Conservation (phyloP, 345 rosid genomes). For the Gossypium thurberi region DNA sequence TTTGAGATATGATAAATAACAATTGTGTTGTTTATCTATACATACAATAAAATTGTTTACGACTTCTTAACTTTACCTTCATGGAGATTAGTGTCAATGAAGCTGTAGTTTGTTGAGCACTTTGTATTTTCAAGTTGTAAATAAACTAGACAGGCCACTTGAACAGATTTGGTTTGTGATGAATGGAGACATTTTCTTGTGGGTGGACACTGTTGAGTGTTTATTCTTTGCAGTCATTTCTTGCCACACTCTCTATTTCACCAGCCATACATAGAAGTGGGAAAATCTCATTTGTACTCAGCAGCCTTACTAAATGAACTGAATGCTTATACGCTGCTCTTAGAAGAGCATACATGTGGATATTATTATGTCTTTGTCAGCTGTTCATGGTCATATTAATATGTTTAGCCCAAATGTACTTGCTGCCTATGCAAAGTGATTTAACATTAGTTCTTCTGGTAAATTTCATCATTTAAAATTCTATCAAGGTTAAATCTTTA, state of each 20-base stretch:
- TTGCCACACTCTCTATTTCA: not conserved
- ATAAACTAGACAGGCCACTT: not conserved
- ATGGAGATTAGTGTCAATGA: not conserved
- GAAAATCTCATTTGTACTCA: constrained; percentile 8
- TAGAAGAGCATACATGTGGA: not conserved
- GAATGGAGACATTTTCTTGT: not conserved
- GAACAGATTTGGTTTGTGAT: not conserved
- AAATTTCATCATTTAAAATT: not conserved
- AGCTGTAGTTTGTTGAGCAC: not conserved
- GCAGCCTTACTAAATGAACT: not conserved
- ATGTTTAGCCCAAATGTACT: not conserved
- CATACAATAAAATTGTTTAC: not conserved
- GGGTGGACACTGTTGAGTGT: not conserved
- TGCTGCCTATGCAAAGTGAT: not conserved
- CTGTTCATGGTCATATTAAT: constrained; percentile 5
- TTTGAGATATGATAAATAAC: constrained; percentile 19
- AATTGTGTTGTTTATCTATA: not conserved
- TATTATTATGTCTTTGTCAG: not conserved
- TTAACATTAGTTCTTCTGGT: not conserved
- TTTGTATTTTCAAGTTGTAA: not conserved
- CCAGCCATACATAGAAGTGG: not conserved
- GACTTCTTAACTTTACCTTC: not conserved
- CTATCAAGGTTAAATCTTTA: not conserved
- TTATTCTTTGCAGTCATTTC: not conserved
- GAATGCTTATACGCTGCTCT: not conserved